Base-by-base conservation (phyloP, 306 rosid genomes). In the Quercus rubra region DNA sequence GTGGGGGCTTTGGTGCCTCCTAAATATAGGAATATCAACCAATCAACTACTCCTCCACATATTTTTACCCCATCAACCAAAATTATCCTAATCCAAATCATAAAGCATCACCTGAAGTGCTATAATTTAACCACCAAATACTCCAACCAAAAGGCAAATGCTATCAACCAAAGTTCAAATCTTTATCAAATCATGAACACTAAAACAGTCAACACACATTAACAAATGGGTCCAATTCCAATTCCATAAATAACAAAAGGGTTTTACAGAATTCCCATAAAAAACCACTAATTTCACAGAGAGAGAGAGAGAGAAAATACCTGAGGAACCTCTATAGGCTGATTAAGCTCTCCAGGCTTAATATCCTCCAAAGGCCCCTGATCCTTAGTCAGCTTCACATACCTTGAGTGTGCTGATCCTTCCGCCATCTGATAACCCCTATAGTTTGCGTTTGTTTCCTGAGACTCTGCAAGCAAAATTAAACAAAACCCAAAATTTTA, bases 261-360 rank as follows among this genome's bases (percentile, higher is more conserved):
- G 66, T 23, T 21, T 31, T 11, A 33, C 1, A 64, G 1, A 3
- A 25, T 7, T 46, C 23, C 59, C 17, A 27, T 71, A 71, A 5
- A 9, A 51, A 33, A 17, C 10, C n/a, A 6, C 18, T 15, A 41
- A 5, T 23, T 8, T 61, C 4, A 4, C 3, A 46, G 0, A 30
- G 0, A 30, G 0, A 33, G 61, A 74, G 61, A 71, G 15, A 20
- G 1, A 28, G n/a, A 17, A 15, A 81, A 52, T 41, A 93, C 99
- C 97, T 96, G 98, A 82, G 98, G 97, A 84, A 93, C 94, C 17
- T 93, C 92, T 80, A 96, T 86, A 27, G 99, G 99, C 82, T 93
- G 98, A 80, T 93, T 93, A 74, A 96, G 99, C 89, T 96, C 99
- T 25, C 99, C 99, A 17, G 99, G 98, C 55, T 81, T 82, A 69